Conservation (phyloP, 2,329 filamentous ascomycete species). For the Trichoderma sp. region DNA sequence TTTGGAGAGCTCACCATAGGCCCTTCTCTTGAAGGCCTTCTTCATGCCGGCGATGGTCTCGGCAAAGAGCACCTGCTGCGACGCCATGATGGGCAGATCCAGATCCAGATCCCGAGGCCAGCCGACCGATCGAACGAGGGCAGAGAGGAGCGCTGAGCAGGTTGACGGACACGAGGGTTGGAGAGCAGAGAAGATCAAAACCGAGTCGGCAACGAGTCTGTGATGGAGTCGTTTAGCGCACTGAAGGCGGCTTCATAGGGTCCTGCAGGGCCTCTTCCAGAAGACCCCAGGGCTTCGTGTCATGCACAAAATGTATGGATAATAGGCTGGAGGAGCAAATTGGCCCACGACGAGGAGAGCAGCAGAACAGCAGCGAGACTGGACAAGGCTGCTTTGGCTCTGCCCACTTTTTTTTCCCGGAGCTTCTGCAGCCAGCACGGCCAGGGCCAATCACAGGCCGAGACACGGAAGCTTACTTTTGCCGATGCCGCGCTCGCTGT, state of each 20-base stretch:
- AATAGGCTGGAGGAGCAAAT: slow-evolving; percentile 10
- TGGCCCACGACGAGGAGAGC: slow-evolving; percentile 17
- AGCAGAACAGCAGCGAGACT: slow-evolving; percentile 15
- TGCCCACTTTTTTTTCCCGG: slow-evolving; percentile 9
- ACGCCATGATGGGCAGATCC: slow-evolving; percentile 37
- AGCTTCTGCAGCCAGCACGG: slow-evolving; percentile 10
- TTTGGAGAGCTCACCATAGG: slow-evolving; percentile 50
- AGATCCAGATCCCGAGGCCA: background rate
- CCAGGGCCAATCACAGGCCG: slow-evolving; percentile 24
- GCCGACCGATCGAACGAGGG: slow-evolving; percentile 9
- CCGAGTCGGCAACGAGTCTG: background rate
- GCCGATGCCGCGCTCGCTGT: slow-evolving; percentile 20
- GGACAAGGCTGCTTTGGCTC: slow-evolving; percentile 19
- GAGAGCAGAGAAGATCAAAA: background rate
- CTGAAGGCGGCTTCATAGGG: slow-evolving; percentile 4
- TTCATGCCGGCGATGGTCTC: slow-evolving; percentile 69
- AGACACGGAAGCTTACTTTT: slow-evolving; percentile 25
- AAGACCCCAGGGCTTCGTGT: background rate
- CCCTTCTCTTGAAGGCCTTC: slow-evolving; percentile 62
- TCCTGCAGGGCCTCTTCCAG: background rate
- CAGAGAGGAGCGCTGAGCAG: background rate
- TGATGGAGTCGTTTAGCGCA: background rate
- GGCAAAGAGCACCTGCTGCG: slow-evolving; percentile 61
- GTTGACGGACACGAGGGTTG: background rate
- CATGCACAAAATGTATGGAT: background rate